Conservation (phyloP, 2,329 filamentous ascomycete genomes). For the Penicillium aurantiogriseum region DNA sequence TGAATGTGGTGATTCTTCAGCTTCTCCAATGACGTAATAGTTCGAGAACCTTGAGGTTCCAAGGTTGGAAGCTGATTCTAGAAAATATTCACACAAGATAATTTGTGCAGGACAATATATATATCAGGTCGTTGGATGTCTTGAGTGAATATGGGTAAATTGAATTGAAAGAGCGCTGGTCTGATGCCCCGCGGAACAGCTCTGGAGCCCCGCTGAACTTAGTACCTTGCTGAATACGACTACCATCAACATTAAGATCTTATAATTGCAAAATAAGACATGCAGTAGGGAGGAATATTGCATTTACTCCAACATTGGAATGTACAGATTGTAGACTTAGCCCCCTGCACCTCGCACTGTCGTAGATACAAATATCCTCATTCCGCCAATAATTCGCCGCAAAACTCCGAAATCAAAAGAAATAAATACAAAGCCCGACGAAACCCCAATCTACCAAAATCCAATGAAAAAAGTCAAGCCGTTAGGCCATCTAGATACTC, state of each 20-base stretch:
- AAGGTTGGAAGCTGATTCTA: not conserved
- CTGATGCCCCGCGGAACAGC: constrained; percentile 1
- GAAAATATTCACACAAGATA: not conserved
- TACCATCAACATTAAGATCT: not conserved
- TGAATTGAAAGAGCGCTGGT: not conserved
- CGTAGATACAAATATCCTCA: constrained; percentile 2
- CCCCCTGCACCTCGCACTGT: constrained; percentile 1
- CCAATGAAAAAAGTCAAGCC: not conserved
- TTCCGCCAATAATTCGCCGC: not conserved
- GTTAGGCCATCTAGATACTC: not conserved
- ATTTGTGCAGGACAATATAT: not conserved
- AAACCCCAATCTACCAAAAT: not conserved
- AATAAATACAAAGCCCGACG: not conserved
- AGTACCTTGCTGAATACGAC: not conserved
- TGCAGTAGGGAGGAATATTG: not conserved
- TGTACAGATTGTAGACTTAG: constrained; percentile 2
- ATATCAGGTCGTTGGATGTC: not conserved
- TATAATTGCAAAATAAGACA: not conserved
- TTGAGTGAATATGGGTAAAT: not conserved
- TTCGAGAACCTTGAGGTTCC: not conserved
- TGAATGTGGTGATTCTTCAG: not conserved
- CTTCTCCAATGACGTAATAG: constrained; percentile 1
- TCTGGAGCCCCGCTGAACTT: not conserved
- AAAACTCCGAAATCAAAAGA: not conserved
- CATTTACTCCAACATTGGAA: constrained; percentile 3